phyloP scores from a whole-genome alignment of 2,329 filamentous ascomycete species.

The Aspergillus quadricinctus region DNA sequence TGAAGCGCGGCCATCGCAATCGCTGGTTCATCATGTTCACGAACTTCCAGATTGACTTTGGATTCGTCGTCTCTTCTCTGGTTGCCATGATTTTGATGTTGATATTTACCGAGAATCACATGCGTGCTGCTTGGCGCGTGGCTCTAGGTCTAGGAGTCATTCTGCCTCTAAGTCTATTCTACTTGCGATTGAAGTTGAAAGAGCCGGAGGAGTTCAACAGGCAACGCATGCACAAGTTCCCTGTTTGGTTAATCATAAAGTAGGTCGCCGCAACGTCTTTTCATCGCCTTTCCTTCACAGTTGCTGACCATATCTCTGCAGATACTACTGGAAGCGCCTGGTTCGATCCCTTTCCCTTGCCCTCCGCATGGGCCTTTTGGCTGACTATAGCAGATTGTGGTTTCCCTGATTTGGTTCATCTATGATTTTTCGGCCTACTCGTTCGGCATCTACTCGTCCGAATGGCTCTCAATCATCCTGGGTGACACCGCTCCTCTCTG shows the following conservation, averaged over 20 bases:
- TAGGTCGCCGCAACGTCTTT: conserved; percentile 18
- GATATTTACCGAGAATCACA: conserved; percentile 58
- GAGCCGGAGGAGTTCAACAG: conserved; percentile 74
- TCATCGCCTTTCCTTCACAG: conserved; percentile 39
- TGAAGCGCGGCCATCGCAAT: conserved; percentile 77
- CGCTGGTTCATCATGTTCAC: conserved; percentile 89
- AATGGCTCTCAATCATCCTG: conserved; percentile 57
- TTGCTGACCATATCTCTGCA: conserved; percentile 26
- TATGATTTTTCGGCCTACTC: conserved; percentile 83
- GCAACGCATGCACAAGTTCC: conserved; percentile 63
- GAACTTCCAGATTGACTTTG: conserved; percentile 80
- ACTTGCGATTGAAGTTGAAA: conserved; percentile 66
- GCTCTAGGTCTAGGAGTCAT: conserved; percentile 72
- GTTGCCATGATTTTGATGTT: conserved; percentile 65
- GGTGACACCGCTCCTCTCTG: conserved; percentile 60
- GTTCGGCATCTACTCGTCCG: conserved; percentile 78
- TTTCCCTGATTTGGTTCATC: conserved; percentile 78
- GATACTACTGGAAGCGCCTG: conserved; percentile 72
- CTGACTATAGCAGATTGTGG: conserved; percentile 43
- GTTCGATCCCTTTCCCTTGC: conserved; percentile 18
- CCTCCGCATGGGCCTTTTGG: background rate
- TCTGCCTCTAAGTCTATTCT: conserved; percentile 68
- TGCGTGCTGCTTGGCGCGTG: conserved; percentile 75
- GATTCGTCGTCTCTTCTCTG: conserved; percentile 76
- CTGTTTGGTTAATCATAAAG: conserved; percentile 49